These are phyloP conservation scores for Senna tora DNA, from an alignment of 306 rosid species.

Conservation along the genomic window DNA sequence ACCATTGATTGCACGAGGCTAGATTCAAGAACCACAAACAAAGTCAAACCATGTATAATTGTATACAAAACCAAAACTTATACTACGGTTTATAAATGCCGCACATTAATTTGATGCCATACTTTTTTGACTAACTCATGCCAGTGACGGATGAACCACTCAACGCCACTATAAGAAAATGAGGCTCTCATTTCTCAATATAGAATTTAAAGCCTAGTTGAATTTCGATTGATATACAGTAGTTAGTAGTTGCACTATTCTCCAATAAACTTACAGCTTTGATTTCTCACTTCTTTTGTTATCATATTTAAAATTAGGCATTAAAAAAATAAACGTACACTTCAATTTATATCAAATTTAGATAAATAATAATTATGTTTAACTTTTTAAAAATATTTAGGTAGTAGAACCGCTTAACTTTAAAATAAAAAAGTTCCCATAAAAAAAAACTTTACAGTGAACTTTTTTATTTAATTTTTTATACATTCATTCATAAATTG, in stretches of 20 bases:
- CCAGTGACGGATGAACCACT: background rate
- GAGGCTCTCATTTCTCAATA: background rate
- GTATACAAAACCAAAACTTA: background rate
- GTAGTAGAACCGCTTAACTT: background rate
- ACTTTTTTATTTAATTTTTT: background rate
- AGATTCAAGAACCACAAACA: background rate
- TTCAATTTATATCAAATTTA: too few species aligned
- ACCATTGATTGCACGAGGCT: conserved; percentile 18
- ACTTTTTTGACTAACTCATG: conserved; percentile 8
- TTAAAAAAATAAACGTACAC: too few species aligned
- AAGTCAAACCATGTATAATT: too few species aligned
- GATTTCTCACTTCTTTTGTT: too few species aligned
- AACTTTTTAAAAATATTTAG: too few species aligned
- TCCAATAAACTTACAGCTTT: background rate
- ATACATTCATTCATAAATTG: background rate
- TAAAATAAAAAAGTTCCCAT: too few species aligned
- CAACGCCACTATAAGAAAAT: background rate
- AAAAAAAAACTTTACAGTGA: background rate
- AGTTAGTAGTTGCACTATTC: background rate
- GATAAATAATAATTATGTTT: too few species aligned
- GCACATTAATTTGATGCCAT: conserved; percentile 10
- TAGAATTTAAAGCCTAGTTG: background rate
- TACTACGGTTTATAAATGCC: background rate
- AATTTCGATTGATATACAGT: background rate
- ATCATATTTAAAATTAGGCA: too few species aligned